Conservation (phyloP, 371 early-diverging fungal species). For the Mortierella sp. region DNA sequence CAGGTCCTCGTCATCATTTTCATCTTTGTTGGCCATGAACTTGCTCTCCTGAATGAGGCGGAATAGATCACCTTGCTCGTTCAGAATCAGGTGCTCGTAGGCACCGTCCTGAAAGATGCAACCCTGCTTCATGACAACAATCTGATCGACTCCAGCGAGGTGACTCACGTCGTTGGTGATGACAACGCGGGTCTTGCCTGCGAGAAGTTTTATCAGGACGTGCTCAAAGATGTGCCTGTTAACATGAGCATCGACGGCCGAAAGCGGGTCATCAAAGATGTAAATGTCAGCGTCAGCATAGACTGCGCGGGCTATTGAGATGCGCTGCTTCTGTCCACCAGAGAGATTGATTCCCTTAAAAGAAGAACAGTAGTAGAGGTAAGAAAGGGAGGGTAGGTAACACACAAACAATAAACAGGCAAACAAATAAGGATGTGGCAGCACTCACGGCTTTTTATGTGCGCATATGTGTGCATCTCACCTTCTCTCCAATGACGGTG, state of each 20-base stretch:
- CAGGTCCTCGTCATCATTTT: not conserved
- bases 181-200: conserved; percentile 65
- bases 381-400: not conserved
- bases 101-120: conserved; percentile 58
- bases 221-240: conserved; percentile 59
- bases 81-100: conserved; percentile 59
- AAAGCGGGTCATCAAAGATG: conserved; percentile 80
- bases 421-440: too few relatives aligned
- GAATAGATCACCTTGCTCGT: conserved; percentile 31
- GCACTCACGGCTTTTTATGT: not conserved
- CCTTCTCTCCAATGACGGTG: conserved; percentile 91
- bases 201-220: conserved; percentile 57
- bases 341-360: conserved; percentile 58
- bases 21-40: not conserved
- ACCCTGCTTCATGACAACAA: conserved; percentile 61
- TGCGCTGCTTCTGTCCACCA: conserved; percentile 65
- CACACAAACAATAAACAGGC: not conserved
- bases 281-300: conserved; percentile 67
- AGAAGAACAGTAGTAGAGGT: not conserved
- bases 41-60: conserved; percentile 26
- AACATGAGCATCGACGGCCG: conserved; percentile 78
- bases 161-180: conserved; percentile 71
- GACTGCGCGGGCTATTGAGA: conserved; percentile 59
- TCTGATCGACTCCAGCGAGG: conserved; percentile 58
- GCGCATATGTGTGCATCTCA: conserved; percentile 1